phyloP scores from a whole-genome alignment of 257 asterid species.

The Gentiana dahurica region DNA sequence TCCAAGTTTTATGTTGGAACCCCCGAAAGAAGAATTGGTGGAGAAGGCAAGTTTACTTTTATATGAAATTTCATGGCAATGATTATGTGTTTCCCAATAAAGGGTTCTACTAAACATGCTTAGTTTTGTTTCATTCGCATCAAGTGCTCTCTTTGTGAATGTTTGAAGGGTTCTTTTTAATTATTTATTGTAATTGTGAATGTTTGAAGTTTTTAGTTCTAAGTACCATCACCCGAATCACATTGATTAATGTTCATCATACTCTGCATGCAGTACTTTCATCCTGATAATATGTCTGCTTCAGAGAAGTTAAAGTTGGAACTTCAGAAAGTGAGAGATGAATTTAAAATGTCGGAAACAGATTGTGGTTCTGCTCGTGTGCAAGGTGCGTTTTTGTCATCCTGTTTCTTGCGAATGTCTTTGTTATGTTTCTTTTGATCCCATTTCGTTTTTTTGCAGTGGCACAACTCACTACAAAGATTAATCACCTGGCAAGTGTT shows the following conservation, averaged over 20 bases:
- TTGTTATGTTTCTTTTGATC: no score
- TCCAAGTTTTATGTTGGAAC: slow-evolving; percentile 26
- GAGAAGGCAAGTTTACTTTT: slow-evolving; percentile 41
- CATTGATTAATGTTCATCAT: slow-evolving; percentile 1
- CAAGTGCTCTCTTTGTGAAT: no score
- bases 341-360: slow-evolving; percentile 78
- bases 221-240: no score
- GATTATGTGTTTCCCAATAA: no score
- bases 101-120: not conserved
- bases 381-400: slow-evolving; percentile 41
- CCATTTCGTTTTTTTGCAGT: slow-evolving; percentile 22
- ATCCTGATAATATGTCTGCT: slow-evolving; percentile 86
- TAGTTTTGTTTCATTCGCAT: no score
- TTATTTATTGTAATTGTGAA: no score
- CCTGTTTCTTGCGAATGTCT: no score
- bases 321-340: slow-evolving; percentile 78
- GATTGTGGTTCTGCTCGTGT: slow-evolving; percentile 98
- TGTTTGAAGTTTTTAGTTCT: no score
- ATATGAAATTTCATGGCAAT: not conserved
- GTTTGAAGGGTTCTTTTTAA: no score
- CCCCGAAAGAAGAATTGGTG: slow-evolving; percentile 56
- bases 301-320: slow-evolving; percentile 85
- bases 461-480: slow-evolving; percentile 86
- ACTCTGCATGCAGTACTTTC: slow-evolving; percentile 50
- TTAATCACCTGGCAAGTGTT: slow-evolving; percentile 50